phyloP scores from a whole-genome alignment of 306 rosid species.

The Psophocarpus tetragonolobus region DNA sequence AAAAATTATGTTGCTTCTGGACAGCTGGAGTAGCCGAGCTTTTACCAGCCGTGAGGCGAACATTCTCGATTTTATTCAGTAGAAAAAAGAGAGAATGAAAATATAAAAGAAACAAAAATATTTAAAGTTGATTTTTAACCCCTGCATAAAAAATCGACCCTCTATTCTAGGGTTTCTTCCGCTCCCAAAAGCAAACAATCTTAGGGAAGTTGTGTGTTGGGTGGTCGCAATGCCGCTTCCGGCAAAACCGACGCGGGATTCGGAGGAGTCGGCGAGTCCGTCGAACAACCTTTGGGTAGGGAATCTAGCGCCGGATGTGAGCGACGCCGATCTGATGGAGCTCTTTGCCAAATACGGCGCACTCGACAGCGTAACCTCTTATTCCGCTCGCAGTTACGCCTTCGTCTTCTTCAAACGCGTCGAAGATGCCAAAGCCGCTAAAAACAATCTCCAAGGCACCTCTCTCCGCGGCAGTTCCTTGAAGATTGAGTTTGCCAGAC shows the following conservation, averaged over 20 bases:
- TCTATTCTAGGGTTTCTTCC: slow-evolving; percentile 37
- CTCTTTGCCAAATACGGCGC: slow-evolving; percentile 82
- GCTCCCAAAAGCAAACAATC: background rate
- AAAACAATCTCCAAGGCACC: slow-evolving; percentile 72
- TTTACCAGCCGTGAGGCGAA: too few species aligned
- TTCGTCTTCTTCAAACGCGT: slow-evolving; percentile 79
- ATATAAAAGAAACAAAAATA: too few species aligned
- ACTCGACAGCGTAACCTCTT: slow-evolving; percentile 78
- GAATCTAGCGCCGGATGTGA: slow-evolving; percentile 70
- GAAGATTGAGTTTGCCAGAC: slow-evolving; percentile 93
- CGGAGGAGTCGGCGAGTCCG: slow-evolving; percentile 53
- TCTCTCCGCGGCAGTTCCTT: slow-evolving; percentile 58
- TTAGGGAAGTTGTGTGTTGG: background rate
- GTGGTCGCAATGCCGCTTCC: slow-evolving; percentile 69
- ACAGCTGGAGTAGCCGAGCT: too few species aligned
- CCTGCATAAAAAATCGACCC: background rate
- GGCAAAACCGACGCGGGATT: slow-evolving; percentile 46
- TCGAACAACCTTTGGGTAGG: slow-evolving; percentile 96
- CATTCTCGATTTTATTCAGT: too few species aligned
- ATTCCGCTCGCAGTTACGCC: slow-evolving; percentile 82
- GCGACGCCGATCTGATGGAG: slow-evolving; percentile 78
- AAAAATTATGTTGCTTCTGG: too few species aligned
- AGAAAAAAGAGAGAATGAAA: too few species aligned
- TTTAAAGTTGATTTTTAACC: too few species aligned
- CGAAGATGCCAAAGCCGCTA: slow-evolving; percentile 92